Conservation (phyloP, 148 eudicot species). For the Cornus kousa region DNA sequence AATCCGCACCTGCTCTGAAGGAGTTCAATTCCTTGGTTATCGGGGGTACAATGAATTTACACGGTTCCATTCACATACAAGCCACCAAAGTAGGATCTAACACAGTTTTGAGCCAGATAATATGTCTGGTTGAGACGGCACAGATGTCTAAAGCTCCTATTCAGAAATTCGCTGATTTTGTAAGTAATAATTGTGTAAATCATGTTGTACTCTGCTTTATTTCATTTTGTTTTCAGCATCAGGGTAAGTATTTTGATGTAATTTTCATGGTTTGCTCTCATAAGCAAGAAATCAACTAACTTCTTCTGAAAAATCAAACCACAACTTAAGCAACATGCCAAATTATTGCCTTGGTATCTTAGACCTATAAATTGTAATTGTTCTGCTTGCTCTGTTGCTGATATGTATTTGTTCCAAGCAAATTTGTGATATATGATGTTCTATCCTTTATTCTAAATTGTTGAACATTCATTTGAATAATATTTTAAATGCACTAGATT, state of each 20-base stretch:
- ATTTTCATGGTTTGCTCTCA: not conserved
- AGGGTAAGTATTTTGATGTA: not conserved
- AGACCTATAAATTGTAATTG: not conserved
- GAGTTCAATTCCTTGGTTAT: conserved; percentile 64
- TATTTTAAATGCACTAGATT: not conserved
- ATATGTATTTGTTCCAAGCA: not conserved
- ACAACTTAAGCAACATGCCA: not conserved
- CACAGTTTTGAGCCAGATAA: conserved; percentile 95
- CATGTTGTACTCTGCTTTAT: not conserved
- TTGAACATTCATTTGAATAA: not conserved
- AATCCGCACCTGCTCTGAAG: conserved; percentile 80
- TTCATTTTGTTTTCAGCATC: conserved; percentile 2
- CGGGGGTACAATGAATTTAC: conserved; percentile 95
- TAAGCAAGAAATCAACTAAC: not conserved
- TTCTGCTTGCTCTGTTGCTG: not conserved
- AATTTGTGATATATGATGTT: not conserved
- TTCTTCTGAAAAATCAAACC: not conserved
- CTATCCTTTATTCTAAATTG: not conserved
- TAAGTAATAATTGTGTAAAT: conserved; percentile 31
- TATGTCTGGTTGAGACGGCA: conserved; percentile 89
- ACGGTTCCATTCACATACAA: conserved; percentile 86
- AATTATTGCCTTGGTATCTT: not conserved
- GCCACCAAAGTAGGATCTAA: conserved; percentile 93
- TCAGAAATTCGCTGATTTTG: conserved; percentile 90
- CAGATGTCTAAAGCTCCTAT: conserved; percentile 99